These are phyloP conservation scores for Artemisia tridentata DNA, from an alignment of 129 eudicot genomes.

Conservation along the genomic window DNA sequence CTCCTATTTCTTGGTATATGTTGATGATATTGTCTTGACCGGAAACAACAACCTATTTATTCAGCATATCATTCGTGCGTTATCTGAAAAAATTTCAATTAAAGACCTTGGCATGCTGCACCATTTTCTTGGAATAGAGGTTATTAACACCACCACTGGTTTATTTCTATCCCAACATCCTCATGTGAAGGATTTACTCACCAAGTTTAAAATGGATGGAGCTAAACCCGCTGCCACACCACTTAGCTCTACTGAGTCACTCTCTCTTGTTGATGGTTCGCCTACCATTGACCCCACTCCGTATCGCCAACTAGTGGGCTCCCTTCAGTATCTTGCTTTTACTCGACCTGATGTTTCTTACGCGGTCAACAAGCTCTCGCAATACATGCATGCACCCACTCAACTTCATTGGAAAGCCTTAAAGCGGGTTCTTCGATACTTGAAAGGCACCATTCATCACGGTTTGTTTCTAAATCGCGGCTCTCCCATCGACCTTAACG, in stretches of 20 bases:
- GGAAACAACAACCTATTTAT: background rate
- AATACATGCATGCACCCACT: too few relatives aligned
- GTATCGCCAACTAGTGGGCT: background rate
- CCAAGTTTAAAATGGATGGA: background rate
- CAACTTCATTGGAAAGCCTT: too few relatives aligned
- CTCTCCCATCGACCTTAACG: too few relatives aligned
- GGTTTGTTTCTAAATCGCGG: too few relatives aligned
- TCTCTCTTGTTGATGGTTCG: background rate
- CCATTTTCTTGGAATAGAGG: constrained; percentile 26
- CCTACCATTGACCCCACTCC: background rate
- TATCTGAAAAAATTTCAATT: background rate
- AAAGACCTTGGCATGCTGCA: constrained; percentile 4
- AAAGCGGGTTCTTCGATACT: too few relatives aligned
- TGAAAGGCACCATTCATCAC: too few relatives aligned
- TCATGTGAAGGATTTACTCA: constrained; percentile 7
- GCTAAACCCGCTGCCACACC: constrained; percentile 26
- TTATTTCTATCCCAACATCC: constrained; percentile 20
- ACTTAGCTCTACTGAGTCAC: background rate
- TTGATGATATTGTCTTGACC: background rate
- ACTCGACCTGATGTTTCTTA: too few relatives aligned
- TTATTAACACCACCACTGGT: background rate
- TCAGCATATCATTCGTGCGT: background rate
- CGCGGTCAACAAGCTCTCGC: too few relatives aligned
- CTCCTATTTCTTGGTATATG: constrained; percentile 18
- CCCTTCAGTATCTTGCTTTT: too few relatives aligned